Conservation (phyloP, 176 grass and related monocot species). For the Tillandsia fasciculata region DNA sequence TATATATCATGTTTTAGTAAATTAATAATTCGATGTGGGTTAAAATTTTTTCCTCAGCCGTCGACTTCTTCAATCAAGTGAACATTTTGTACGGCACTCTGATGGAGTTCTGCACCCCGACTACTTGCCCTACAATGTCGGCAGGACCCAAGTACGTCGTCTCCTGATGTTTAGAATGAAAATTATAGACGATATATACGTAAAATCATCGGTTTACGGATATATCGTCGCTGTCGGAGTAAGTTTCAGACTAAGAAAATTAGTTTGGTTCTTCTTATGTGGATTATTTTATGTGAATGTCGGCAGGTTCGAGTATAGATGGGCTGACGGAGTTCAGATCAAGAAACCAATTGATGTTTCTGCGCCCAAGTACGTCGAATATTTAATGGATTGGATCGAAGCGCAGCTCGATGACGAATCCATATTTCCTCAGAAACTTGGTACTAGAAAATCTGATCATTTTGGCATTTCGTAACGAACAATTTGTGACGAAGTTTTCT, state of each 20-base stretch:
- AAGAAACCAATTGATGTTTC: constrained; percentile 80
- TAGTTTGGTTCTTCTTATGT: background rate
- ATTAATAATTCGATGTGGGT: constrained; percentile 1
- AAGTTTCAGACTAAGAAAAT: too few relatives aligned
- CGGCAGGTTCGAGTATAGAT: constrained; percentile 78
- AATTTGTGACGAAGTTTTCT: background rate
- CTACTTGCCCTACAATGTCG: constrained; percentile 80
- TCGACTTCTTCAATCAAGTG: constrained; percentile 97
- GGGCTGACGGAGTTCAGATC: constrained; percentile 88
- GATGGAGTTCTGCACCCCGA: constrained; percentile 78
- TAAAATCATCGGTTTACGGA: too few relatives aligned
- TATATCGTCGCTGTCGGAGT: too few relatives aligned
- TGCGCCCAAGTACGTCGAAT: constrained; percentile 83
- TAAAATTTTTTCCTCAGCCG: constrained; percentile 40
- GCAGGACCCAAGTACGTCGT: constrained; percentile 68
- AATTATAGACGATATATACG: background rate
- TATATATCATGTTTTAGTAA: background rate
- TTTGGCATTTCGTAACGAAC: background rate
- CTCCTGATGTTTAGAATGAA: background rate
- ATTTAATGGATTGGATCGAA: constrained; percentile 95
- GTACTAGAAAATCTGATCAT: constrained; percentile 20
- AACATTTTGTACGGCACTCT: constrained; percentile 81
- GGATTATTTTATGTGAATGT: background rate
- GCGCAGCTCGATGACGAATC: constrained; percentile 80
- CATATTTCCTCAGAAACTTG: constrained; percentile 85